These are phyloP conservation scores for Penicillium corylophilum DNA, from an alignment of 2,329 filamentous ascomycete genomes.

Conservation along the genomic window DNA sequence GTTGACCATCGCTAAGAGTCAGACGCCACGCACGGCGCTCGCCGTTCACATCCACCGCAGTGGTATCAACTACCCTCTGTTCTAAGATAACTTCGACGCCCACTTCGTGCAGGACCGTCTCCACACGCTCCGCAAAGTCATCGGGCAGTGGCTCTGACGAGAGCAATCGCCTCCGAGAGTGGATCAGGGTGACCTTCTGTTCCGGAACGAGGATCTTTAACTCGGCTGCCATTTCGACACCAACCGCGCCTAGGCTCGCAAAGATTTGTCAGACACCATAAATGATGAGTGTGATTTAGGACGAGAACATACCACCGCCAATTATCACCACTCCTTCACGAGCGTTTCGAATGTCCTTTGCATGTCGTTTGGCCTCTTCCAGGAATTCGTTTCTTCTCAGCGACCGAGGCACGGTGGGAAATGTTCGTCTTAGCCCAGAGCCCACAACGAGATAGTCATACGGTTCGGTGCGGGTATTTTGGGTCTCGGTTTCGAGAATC, in stretches of 20 bases:
- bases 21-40: slow-evolving; percentile 40
- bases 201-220: slow-evolving; percentile 66
- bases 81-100: slow-evolving; percentile 52
- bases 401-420: slow-evolving; percentile 71
- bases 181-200: slow-evolving; percentile 68
- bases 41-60: slow-evolving; percentile 14
- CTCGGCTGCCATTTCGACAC: slow-evolving; percentile 79
- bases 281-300: neutral
- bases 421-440: slow-evolving; percentile 67
- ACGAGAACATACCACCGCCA: slow-evolving; percentile 57
- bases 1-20: slow-evolving; percentile 60
- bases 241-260: slow-evolving; percentile 62
- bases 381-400: slow-evolving; percentile 34
- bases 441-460: slow-evolving; percentile 78
- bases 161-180: slow-evolving; percentile 68
- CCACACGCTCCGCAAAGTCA: slow-evolving; percentile 61
- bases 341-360: slow-evolving; percentile 47
- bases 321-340: slow-evolving; percentile 61
- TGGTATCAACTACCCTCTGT: slow-evolving; percentile 28
- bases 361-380: slow-evolving; percentile 22
- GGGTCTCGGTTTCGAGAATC: slow-evolving; percentile 52
- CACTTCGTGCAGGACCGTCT: slow-evolving; percentile 58
- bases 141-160: slow-evolving; percentile 71
- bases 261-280: neutral
- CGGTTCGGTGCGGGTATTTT: slow-evolving; percentile 35